Percentiles rank a stretch among this genome's conserved stretches.
These are phyloP conservation scores for Hanseniaspora taiwanica DNA, from an alignment of 805 yeast genomes.

Conservation along the genomic window DNA sequence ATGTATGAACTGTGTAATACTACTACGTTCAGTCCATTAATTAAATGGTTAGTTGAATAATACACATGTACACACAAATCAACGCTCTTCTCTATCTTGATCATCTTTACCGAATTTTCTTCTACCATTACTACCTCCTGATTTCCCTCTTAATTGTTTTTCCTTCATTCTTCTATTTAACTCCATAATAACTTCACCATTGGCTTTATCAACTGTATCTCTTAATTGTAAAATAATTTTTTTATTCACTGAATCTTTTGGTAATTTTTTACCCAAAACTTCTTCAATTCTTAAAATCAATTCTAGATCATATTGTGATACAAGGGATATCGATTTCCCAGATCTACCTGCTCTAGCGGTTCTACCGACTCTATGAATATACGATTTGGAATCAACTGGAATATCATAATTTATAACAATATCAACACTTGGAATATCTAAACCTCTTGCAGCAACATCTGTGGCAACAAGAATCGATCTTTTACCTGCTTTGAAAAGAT, in stretches of 20 bases:
- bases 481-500: slow-evolving; percentile 63
- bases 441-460: slow-evolving; percentile 82
- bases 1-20: too few species aligned
- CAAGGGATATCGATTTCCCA: slow-evolving; percentile 76
- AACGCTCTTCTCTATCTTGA: slow-evolving; percentile 33
- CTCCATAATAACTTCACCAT: slow-evolving; percentile 71
- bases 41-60: neutral
- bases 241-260: slow-evolving; percentile 69
- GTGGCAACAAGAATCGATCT: slow-evolving; percentile 65
- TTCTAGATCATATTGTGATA: slow-evolving; percentile 91
- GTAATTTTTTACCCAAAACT: slow-evolving; percentile 70
- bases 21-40: neutral
- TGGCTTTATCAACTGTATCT: slow-evolving; percentile 82
- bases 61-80: slow-evolving; percentile 1
- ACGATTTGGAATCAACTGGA: slow-evolving; percentile 75
- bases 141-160: slow-evolving; percentile 29
- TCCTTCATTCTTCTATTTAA: slow-evolving; percentile 59
- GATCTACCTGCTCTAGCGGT: slow-evolving; percentile 91
- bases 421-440: slow-evolving; percentile 73
- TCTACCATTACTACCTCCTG: slow-evolving; percentile 23
- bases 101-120: slow-evolving; percentile 31
- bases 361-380: slow-evolving; percentile 84
- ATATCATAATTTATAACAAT: slow-evolving; percentile 66
- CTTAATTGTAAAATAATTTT: slow-evolving; percentile 66
- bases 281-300: slow-evolving; percentile 78